Evolutionary conservation across 2,329 filamentous ascomycete species (phyloP).

Genomic region (Beauveria scarabaeidicola): DNA sequence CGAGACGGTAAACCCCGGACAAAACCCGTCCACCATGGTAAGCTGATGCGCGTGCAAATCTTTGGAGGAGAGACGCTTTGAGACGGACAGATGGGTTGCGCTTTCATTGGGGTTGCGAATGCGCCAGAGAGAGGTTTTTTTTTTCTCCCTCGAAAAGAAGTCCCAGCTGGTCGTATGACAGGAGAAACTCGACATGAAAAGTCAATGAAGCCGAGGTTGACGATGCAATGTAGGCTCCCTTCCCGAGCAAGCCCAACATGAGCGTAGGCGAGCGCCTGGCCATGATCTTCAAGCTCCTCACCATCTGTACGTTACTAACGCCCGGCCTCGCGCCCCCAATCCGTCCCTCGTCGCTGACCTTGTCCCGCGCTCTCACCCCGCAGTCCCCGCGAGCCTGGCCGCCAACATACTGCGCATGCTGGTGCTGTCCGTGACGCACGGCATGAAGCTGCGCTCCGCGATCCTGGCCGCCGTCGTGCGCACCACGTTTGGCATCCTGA

Average conservation of each 20-base stretch:
- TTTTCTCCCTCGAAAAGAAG: neutral
- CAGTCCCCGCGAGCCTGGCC: constrained; percentile 13
- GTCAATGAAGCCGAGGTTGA: neutral
- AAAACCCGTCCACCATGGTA: constrained; percentile 6
- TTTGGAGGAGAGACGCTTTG: neutral
- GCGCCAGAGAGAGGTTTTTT: neutral
- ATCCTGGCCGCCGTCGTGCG: constrained; percentile 14
- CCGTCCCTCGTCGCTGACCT: neutral
- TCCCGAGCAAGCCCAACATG: constrained; percentile 15
- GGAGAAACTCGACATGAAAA: neutral
- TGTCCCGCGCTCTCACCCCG: too few relatives aligned
- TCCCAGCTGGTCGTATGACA: neutral
- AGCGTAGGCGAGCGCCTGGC: constrained; percentile 15
- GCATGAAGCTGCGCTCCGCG: constrained; percentile 13
- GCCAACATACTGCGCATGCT: constrained; percentile 11
- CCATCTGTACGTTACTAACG: constrained; percentile 12
- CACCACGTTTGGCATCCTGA: constrained; percentile 15
- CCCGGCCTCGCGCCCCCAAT: neutral
- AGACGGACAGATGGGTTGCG: too few relatives aligned
- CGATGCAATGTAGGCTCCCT: neutral
- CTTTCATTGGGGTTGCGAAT: neutral
- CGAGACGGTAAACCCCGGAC: neutral
- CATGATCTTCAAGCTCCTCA: constrained; percentile 12
- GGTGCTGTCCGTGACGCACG: constrained; percentile 14
- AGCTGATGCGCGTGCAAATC: neutral